Evolutionary conservation across 2,329 filamentous ascomycete genomes (phyloP).

Genomic region (Graphilbum fragrans): DNA sequence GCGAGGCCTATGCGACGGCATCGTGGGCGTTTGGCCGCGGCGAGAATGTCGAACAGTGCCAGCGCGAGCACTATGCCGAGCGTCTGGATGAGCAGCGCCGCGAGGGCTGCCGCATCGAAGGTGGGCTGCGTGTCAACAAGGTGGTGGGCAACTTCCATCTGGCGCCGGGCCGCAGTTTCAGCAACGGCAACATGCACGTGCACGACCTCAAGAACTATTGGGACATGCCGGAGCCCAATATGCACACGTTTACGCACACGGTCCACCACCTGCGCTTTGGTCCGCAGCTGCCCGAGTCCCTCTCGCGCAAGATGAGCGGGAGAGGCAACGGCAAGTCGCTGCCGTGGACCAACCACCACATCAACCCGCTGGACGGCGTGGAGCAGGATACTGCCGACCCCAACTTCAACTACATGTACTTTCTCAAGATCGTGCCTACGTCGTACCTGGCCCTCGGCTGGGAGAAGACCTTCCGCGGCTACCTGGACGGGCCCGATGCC

Average conservation of each 20-base stretch:
- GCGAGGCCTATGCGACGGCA: slow-evolving; percentile 80
- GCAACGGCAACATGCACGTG: slow-evolving; percentile 91
- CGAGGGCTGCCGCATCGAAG: slow-evolving; percentile 92
- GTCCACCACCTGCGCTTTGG: slow-evolving; percentile 90
- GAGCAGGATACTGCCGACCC: slow-evolving; percentile 67
- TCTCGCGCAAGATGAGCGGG: slow-evolving; percentile 42
- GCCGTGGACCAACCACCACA: slow-evolving; percentile 78
- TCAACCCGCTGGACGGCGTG: slow-evolving; percentile 79
- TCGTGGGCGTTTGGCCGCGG: slow-evolving; percentile 93
- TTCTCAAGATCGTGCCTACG: slow-evolving; percentile 94
- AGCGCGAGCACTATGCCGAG: slow-evolving; percentile 86
- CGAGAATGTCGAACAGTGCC: slow-evolving; percentile 88
- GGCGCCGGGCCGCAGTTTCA: slow-evolving; percentile 90
- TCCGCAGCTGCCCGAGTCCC: slow-evolving; percentile 69
- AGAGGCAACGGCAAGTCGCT: slow-evolving; percentile 26
- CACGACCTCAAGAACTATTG: slow-evolving; percentile 97
- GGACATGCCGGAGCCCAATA: slow-evolving; percentile 52
- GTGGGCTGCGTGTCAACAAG: slow-evolving; percentile 89
- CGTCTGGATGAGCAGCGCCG: slow-evolving; percentile 75
- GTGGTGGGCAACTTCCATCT: slow-evolving; percentile 98
- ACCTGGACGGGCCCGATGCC: slow-evolving; percentile 18
- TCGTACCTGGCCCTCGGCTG: slow-evolving; percentile 88
- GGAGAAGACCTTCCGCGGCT: slow-evolving; percentile 45
- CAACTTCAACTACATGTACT: slow-evolving; percentile 97
- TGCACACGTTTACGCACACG: slow-evolving; percentile 79